Conservation (phyloP, 495 filamentous ascomycete genomes). For the Pseudevernia furfuracea region DNA sequence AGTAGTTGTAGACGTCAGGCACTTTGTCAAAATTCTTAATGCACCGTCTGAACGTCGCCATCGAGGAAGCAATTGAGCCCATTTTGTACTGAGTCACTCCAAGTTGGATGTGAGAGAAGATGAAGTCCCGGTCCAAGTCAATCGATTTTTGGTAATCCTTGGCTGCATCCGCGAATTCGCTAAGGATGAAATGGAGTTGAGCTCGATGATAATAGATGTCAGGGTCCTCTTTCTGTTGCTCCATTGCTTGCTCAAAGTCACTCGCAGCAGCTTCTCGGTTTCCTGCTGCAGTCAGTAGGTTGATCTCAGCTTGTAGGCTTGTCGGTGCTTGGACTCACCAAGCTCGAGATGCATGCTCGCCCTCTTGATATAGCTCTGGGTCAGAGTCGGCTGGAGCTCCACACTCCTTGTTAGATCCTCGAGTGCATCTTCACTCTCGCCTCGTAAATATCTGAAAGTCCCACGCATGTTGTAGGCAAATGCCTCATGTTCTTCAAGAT, state of each 20-base stretch:
- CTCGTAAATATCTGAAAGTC: slow-evolving; percentile 87
- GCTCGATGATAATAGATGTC: slow-evolving; percentile 99
- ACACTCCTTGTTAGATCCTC: slow-evolving; percentile 84
- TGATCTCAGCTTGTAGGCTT: not conserved
- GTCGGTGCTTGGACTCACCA: slow-evolving; percentile 46
- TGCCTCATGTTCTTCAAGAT: slow-evolving; percentile 72
- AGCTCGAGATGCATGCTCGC: slow-evolving; percentile 97
- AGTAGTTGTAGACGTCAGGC: slow-evolving; percentile 99
- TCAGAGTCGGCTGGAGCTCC: slow-evolving; percentile 75
- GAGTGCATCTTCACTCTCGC: slow-evolving; percentile 75
- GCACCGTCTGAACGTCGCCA: slow-evolving; percentile 94
- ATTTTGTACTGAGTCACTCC: slow-evolving; percentile 99
- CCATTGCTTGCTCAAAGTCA: slow-evolving; percentile 81
- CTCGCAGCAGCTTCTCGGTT: slow-evolving; percentile 77
- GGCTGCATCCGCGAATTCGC: slow-evolving; percentile 84
- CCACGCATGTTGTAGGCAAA: slow-evolving; percentile 93
- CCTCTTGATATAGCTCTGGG: slow-evolving; percentile 97
- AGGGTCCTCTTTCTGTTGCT: slow-evolving; percentile 79
- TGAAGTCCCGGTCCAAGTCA: slow-evolving; percentile 88
- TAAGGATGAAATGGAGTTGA: slow-evolving; percentile 95
- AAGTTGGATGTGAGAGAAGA: slow-evolving; percentile 99
- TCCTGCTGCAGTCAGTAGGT: slow-evolving; percentile 40
- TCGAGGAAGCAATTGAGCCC: slow-evolving; percentile 94
- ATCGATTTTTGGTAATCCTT: slow-evolving; percentile 99
- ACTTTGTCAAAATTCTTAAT: slow-evolving; percentile 98